Conservation (phyloP, 768 basidiomycete species). For the Lactifluus subvellereus region DNA sequence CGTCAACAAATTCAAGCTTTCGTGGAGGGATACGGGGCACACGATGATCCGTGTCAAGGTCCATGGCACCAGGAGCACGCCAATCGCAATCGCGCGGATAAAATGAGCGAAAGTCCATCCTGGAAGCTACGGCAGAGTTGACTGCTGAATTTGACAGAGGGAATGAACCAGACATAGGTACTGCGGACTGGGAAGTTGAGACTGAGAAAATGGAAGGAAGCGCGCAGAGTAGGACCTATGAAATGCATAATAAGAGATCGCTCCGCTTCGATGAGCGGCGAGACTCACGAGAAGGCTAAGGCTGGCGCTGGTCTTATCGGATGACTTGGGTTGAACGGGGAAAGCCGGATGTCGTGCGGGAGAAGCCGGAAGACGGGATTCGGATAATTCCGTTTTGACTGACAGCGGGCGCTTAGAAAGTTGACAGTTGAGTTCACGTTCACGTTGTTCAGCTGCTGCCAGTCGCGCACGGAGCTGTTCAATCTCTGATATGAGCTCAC, state of each 20-base stretch:
- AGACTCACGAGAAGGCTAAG: constrained; percentile 64
- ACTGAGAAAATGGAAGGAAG: constrained; percentile 69
- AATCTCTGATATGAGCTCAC: constrained; percentile 50
- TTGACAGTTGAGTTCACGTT: constrained; percentile 58
- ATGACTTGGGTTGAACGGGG: constrained; percentile 48
- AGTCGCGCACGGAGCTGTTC: constrained; percentile 63
- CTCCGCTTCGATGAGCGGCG: constrained; percentile 15
- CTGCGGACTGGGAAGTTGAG: constrained; percentile 40
- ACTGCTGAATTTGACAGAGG: constrained; percentile 37
- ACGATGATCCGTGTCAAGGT: constrained; percentile 41
- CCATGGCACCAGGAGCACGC: constrained; percentile 37
- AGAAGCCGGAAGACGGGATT: constrained; percentile 43
- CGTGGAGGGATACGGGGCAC: constrained; percentile 33
- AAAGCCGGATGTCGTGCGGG: constrained; percentile 31
- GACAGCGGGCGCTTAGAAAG: constrained; percentile 37
- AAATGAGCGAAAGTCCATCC: constrained; percentile 32
- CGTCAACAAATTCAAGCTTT: constrained; percentile 55
- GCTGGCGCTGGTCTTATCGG: constrained; percentile 41
- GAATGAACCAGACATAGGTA: constrained; percentile 52
- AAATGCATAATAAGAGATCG: constrained; percentile 12
- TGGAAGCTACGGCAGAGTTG: constrained; percentile 28
- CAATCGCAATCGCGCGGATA: constrained; percentile 31
- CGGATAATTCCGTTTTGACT: constrained; percentile 56
- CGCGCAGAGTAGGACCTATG: constrained; percentile 71
- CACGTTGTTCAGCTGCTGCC: constrained; percentile 58